Evolutionary conservation across 306 rosid species (phyloP).

Genomic region (Oxytropis ochrocephala): DNA sequence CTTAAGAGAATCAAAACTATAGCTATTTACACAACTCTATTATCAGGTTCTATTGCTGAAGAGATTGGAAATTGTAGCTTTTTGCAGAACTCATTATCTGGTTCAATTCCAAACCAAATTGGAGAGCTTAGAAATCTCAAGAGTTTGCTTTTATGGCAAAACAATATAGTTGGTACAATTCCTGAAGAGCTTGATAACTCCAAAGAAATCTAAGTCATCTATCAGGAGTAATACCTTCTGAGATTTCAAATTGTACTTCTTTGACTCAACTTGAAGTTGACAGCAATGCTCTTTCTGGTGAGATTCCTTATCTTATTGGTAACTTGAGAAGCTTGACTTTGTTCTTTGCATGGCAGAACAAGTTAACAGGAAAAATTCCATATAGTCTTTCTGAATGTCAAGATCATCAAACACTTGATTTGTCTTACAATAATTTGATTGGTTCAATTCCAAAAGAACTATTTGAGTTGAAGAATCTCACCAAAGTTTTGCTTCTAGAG

Average conservation of each 20-base stretch:
- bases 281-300: conserved; percentile 71
- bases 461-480: conserved; percentile 58
- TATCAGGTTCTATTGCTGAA: conserved; percentile 73
- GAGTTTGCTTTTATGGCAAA: conserved; percentile 71
- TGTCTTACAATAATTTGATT: conserved; percentile 61
- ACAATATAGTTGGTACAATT: conserved; percentile 65
- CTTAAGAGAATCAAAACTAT: conserved; percentile 58
- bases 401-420: conserved; percentile 68
- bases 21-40: conserved; percentile 62
- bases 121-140: conserved; percentile 59
- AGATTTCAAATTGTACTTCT: conserved; percentile 61
- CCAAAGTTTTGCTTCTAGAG: conserved; percentile 69
- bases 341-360: conserved; percentile 83
- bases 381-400: conserved; percentile 58
- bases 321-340: conserved; percentile 60
- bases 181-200: conserved; percentile 74
- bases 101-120: conserved; percentile 54
- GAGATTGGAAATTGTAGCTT: conserved; percentile 84
- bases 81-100: conserved; percentile 65
- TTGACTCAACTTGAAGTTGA: conserved; percentile 69
- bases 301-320: conserved; percentile 62
- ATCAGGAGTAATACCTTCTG: conserved; percentile 67
- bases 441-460: conserved; percentile 66
- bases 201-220: conserved; percentile 49
- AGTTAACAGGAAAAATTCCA: conserved; percentile 75